Conservation (phyloP, 306 rosid species). For the Cucurbita ficifolia region DNA sequence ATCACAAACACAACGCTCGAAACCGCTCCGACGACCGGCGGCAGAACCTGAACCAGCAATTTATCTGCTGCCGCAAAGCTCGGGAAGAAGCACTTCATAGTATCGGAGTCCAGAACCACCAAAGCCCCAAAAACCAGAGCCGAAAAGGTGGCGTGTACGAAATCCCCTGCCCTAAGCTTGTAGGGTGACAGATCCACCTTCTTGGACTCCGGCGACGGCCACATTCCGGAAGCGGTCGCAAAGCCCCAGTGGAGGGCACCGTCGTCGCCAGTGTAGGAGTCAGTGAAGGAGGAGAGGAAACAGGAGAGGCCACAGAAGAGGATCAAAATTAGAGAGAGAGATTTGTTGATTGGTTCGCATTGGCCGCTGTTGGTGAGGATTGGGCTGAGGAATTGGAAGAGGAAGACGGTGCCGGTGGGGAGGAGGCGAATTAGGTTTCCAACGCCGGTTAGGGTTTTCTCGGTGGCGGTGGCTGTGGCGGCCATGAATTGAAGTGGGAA, state of each 20-base stretch:
- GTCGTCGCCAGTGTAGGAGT: constrained; percentile 51
- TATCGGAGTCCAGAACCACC: constrained; percentile 40
- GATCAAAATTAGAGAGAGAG: constrained; percentile 27
- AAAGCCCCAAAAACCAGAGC: constrained; percentile 39
- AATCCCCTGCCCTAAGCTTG: constrained; percentile 45
- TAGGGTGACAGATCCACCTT: constrained; percentile 22
- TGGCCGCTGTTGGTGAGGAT: constrained; percentile 48
- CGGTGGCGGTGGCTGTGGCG: neutral
- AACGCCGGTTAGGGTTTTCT: constrained; percentile 21
- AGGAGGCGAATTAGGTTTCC: constrained; percentile 64
- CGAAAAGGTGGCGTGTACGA: constrained; percentile 43
- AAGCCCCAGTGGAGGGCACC: constrained; percentile 39
- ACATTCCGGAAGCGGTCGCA: constrained; percentile 38
- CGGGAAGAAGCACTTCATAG: constrained; percentile 46
- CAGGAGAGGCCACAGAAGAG: constrained; percentile 38
- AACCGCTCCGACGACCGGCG: constrained; percentile 44
- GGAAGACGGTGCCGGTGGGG: constrained; percentile 65
- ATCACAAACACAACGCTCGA: constrained; percentile 33
- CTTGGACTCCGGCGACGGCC: constrained; percentile 43
- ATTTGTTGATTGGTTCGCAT: constrained; percentile 39
- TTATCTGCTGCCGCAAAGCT: constrained; percentile 20
- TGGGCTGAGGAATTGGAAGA: constrained; percentile 64
- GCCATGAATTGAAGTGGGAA: neutral
- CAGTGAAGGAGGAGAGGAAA: constrained; percentile 58
- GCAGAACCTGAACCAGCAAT: constrained; percentile 37